Base-by-base conservation (phyloP, 768 basidiomycete genomes). In the Calocybe indica region DNA sequence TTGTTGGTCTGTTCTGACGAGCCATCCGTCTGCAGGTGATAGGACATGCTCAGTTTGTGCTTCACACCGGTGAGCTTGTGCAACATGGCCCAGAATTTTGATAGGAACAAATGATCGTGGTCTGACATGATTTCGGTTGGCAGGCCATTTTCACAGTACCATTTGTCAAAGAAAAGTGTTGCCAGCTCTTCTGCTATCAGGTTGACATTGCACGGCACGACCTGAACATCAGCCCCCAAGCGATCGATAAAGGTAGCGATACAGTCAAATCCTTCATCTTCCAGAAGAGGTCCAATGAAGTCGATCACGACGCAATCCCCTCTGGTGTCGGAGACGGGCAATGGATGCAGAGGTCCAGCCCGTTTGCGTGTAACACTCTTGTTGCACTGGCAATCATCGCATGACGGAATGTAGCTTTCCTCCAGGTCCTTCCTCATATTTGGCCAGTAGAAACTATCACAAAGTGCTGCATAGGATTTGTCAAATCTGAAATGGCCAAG, bases 21-120 rank as follows among this genome's bases (percentile, higher is more conserved):
- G 44, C 66, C 62, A 45, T 75, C 66, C 3, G 70, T 67, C 53
- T 75, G 63, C 0, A 72, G 74, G 40, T 77, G 76, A 49, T 69
- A 76, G 0, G 70, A 68, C 0, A 71, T 72, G 3, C 64, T 70
- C 3, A 57, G 45, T 10, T 43, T 42, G 11, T 53, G 38, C 1
- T 49, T 45, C 15, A 58, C 56, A n/a, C 45, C 38, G 15, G 9
- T 37, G 41, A 15, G 38, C 29, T 6, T 34, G 55, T n/a, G 61
- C 52, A 9, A 47, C 39, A 33, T 14, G 12, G 43, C 46, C 52
- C 56, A 64, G 46, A 67, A 69, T 13, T 59, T 46, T 2, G 70
- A 68, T 5, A 66, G 48, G 42, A 72, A 73, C 7, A 53, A 41
- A 4, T 57, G 45, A 29, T 64, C 65, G 31, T 60, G 55, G 50